A percentile compares a stretch with the other conserved stretches of the same genome.
These are phyloP conservation scores for Wickerhamomyces queroliae DNA, from an alignment of 805 yeast species.

Conservation along the genomic window DNA sequence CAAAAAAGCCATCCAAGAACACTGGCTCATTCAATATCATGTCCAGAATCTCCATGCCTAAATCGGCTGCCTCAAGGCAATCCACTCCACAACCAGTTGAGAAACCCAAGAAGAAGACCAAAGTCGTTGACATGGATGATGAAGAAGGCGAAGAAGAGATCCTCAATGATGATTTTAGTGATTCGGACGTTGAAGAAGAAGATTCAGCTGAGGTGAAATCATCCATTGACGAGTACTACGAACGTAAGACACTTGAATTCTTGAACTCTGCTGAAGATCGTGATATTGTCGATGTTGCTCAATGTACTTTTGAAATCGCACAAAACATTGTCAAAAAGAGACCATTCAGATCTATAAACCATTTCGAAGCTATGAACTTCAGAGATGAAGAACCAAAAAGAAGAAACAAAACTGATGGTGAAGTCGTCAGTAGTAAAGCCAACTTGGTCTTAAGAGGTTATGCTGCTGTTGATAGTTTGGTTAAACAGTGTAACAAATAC, in stretches of 20 bases:
- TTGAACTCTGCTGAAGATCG: slow-evolving; percentile 70
- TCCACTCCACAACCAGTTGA: background rate
- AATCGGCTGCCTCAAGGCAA: slow-evolving; percentile 2
- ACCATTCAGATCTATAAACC: slow-evolving; percentile 59
- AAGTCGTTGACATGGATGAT: slow-evolving; percentile 14
- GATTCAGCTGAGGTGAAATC: slow-evolving; percentile 24
- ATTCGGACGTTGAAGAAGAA: slow-evolving; percentile 39
- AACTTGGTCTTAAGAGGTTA: slow-evolving; percentile 76
- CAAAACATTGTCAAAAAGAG: slow-evolving; percentile 55
- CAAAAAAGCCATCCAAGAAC: background rate
- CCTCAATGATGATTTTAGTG: slow-evolving; percentile 35
- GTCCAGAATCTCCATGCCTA: background rate
- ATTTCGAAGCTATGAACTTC: slow-evolving; percentile 54
- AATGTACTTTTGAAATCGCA: slow-evolving; percentile 63
- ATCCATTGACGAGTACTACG: slow-evolving; percentile 37
- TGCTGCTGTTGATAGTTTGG: slow-evolving; percentile 90
- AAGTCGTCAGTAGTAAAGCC: slow-evolving; percentile 65
- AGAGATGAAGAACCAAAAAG: slow-evolving; percentile 27
- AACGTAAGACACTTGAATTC: slow-evolving; percentile 64
- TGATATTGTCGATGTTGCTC: slow-evolving; percentile 78
- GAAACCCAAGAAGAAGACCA: slow-evolving; percentile 1
- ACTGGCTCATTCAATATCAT: background rate
- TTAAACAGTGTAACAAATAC: slow-evolving; percentile 73
- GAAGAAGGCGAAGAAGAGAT: slow-evolving; percentile 41
- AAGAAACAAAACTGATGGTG: slow-evolving; percentile 58